Evolutionary conservation across 2,329 filamentous ascomycete genomes (phyloP).

Genomic region (Verticillium dahliae): DNA sequence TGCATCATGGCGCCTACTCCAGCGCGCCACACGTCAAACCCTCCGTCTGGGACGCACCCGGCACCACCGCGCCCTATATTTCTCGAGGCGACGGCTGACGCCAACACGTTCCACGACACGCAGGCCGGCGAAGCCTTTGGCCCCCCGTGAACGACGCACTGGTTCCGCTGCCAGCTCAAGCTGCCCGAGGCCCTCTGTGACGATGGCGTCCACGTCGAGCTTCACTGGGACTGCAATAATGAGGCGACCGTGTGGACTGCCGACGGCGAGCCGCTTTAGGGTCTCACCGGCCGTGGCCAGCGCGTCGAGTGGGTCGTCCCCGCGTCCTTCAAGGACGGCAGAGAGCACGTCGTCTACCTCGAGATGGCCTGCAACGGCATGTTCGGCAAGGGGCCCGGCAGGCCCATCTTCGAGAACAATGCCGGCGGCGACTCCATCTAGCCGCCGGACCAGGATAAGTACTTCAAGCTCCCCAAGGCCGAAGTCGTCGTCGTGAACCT

Average conservation of each 20-base stretch:
- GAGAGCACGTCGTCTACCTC: slow-evolving; percentile 57
- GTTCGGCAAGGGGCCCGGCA: slow-evolving; percentile 41
- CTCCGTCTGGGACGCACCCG: slow-evolving; percentile 12
- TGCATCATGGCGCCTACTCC: slow-evolving; percentile 10
- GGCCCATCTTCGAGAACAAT: slow-evolving; percentile 15
- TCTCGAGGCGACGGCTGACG: slow-evolving; percentile 6
- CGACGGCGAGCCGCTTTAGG: slow-evolving; percentile 55
- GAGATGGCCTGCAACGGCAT: slow-evolving; percentile 68
- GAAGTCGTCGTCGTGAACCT: slow-evolving; percentile 58
- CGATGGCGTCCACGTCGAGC: slow-evolving; percentile 50
- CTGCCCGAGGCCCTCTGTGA: slow-evolving; percentile 48
- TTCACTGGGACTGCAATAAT: slow-evolving; percentile 65
- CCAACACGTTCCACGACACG: slow-evolving; percentile 17
- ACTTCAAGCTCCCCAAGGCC: slow-evolving; percentile 49
- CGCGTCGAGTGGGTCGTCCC: slow-evolving; percentile 60
- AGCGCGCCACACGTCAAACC: slow-evolving; percentile 8
- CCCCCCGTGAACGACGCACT: slow-evolving; percentile 66
- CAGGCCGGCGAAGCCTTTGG: slow-evolving; percentile 55
- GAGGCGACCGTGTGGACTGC: slow-evolving; percentile 61
- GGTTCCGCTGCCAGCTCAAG: slow-evolving; percentile 56
- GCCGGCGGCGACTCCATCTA: slow-evolving; percentile 56
- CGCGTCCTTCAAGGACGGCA: slow-evolving; percentile 49
- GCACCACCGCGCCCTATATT: slow-evolving; percentile 10
- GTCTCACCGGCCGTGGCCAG: slow-evolving; percentile 57
- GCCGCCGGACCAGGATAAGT: slow-evolving; percentile 51